Evolutionary conservation across 23 red algal genomes (phyloP).

Genomic region (Rhodosorus marinus): DNA sequence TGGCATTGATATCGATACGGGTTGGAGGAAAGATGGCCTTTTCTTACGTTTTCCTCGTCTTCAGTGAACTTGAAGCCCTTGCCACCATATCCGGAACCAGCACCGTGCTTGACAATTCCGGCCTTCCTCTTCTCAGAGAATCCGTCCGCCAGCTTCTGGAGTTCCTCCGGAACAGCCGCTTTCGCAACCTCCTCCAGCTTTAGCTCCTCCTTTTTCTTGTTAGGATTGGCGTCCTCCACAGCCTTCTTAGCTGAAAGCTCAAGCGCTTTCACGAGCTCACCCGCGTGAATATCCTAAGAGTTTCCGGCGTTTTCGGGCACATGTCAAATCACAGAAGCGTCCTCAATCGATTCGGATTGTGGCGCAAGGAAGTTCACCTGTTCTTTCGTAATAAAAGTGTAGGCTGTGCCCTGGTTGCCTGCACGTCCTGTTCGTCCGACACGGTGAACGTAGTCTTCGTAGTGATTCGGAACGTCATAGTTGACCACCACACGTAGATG

Average conservation of each 20-base stretch:
- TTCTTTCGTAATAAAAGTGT: constrained; percentile 77
- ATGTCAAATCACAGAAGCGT: too few species aligned
- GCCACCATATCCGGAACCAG: constrained; percentile 61
- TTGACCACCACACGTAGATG: constrained; percentile 79
- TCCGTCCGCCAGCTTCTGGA: constrained; percentile 28
- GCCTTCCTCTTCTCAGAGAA: constrained; percentile 42
- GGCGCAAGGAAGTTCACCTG: too few species aligned
- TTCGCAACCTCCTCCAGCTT: neutral
- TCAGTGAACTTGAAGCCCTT: constrained; percentile 71
- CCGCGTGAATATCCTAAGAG: constrained; percentile 35
- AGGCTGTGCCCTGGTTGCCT: constrained; percentile 50
- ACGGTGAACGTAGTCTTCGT: constrained; percentile 98
- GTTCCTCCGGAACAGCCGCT: constrained; percentile 38
- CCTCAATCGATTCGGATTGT: too few species aligned
- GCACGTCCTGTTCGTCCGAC: constrained; percentile 91
- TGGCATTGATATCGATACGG: too few species aligned
- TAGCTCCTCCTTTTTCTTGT: constrained; percentile 3
- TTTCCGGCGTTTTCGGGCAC: too few species aligned
- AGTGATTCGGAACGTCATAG: constrained; percentile 76
- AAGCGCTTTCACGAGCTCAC: constrained; percentile 55
- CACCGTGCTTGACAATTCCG: constrained; percentile 17
- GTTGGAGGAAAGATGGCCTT: too few species aligned
- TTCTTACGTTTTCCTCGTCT: constrained; percentile 38
- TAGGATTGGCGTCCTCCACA: constrained; percentile 15
- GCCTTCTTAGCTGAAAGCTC: constrained; percentile 26